These are phyloP conservation scores for Podila horticola DNA, from an alignment of 192 early-diverging fungal genomes.

Conservation along the genomic window DNA sequence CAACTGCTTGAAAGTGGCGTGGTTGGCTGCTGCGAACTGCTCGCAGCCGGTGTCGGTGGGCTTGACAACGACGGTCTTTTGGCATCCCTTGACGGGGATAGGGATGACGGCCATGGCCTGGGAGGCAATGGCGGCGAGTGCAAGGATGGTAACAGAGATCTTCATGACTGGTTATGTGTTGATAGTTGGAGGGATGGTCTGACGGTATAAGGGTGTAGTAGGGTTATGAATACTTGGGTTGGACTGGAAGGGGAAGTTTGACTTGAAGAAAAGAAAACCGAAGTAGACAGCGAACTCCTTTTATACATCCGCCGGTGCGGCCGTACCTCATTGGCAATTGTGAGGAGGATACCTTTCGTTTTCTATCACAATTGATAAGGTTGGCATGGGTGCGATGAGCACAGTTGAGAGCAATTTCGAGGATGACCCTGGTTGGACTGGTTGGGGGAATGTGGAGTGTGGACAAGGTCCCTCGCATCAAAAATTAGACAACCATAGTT, in stretches of 20 bases:
- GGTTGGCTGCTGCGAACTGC: constrained; percentile 21
- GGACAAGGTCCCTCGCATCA: too few relatives aligned
- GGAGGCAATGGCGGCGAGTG: constrained; percentile 33
- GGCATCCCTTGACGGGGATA: constrained; percentile 32
- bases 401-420: too few relatives aligned
- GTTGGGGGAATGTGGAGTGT: too few relatives aligned
- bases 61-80: constrained; percentile 34
- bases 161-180: constrained; percentile 24
- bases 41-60: constrained; percentile 30
- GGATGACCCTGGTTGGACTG: too few relatives aligned
- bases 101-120: constrained; percentile 47
- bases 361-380: too few relatives aligned
- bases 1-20: constrained; percentile 24
- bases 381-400: too few relatives aligned
- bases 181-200: neutral
- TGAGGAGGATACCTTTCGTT: too few relatives aligned
- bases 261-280: constrained; percentile 33
- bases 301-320: constrained; percentile 8
- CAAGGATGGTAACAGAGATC: constrained; percentile 30
- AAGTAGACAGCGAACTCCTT: neutral
- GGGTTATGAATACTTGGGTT: neutral
- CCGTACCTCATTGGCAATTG: neutral
- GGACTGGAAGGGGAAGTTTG: constrained; percentile 45
- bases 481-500: too few relatives aligned
- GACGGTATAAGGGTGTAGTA: neutral